Conservation (phyloP, 2,329 filamentous ascomycete genomes). For the Monosporascus sp. region DNA sequence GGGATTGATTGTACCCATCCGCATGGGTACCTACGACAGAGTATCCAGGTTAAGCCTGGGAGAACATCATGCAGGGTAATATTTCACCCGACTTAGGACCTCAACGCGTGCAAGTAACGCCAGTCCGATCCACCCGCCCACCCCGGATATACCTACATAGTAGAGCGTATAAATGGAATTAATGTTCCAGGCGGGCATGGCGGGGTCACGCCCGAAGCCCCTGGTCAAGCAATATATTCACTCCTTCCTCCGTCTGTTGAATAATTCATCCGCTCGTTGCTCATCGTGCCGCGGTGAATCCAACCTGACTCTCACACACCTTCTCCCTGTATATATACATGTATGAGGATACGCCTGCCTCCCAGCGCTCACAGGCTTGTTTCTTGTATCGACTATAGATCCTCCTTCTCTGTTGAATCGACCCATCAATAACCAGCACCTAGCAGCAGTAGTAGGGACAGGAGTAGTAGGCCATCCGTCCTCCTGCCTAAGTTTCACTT, state of each 20-base stretch:
- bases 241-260: neutral
- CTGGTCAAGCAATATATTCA: neutral
- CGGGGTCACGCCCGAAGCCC: conserved; percentile 1
- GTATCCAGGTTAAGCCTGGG: neutral
- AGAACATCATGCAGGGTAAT: conserved; percentile 16
- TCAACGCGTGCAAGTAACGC: conserved; percentile 16
- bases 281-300: neutral
- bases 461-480: too few relatives aligned
- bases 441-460: too few relatives aligned
- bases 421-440: too few relatives aligned
- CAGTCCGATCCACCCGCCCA: conserved; percentile 19
- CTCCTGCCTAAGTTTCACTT: neutral
- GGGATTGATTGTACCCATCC: too few relatives aligned
- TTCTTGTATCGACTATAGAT: too few relatives aligned
- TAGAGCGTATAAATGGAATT: neutral
- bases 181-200: conserved; percentile 18
- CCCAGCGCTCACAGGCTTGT: too few relatives aligned
- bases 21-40: too few relatives aligned
- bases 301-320: neutral
- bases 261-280: neutral
- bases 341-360: neutral
- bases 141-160: neutral
- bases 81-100: conserved; percentile 19
- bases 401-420: too few relatives aligned
- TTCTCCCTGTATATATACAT: conserved; percentile 1